Conservation (phyloP, 495 filamentous ascomycete species). For the Daldinia decipiens region DNA sequence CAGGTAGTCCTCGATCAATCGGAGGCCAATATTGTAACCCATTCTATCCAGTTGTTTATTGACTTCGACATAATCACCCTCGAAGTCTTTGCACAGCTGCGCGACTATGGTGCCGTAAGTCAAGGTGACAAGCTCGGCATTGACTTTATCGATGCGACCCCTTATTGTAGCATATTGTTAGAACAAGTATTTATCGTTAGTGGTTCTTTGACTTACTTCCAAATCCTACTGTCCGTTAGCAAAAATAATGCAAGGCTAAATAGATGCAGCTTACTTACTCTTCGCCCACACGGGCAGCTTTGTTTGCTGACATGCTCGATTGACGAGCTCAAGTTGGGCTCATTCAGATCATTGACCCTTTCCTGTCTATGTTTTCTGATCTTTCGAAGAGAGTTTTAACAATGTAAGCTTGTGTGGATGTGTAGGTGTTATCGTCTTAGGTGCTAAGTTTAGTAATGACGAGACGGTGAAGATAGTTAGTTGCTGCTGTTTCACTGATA, state of each 20-base stretch:
- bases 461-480: not conserved
- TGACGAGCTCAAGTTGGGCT: constrained; percentile 36
- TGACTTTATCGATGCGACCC: constrained; percentile 74
- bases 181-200: not conserved
- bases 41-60: constrained; percentile 98
- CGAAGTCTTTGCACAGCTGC: constrained; percentile 95
- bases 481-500: not conserved
- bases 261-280: constrained; percentile 72
- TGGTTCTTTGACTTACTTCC: constrained; percentile 82
- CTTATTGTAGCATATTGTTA: constrained; percentile 49
- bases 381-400: not conserved
- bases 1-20: constrained; percentile 96
- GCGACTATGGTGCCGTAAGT: constrained; percentile 98
- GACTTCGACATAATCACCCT: constrained; percentile 90
- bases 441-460: not conserved
- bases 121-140: constrained; percentile 94
- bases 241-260: constrained; percentile 22
- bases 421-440: not conserved
- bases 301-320: constrained; percentile 78
- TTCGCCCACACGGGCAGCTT: constrained; percentile 93
- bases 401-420: not conserved
- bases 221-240: constrained; percentile 72
- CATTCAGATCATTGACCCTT: constrained; percentile 41
- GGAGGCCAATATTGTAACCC: constrained; percentile 98
- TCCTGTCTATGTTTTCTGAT: not conserved